A percentile compares a stretch with the other conserved stretches of the same genome.
These are phyloP conservation scores for Bidens hawaiensis DNA, from an alignment of 140 eudicot species.

Conservation along the genomic window DNA sequence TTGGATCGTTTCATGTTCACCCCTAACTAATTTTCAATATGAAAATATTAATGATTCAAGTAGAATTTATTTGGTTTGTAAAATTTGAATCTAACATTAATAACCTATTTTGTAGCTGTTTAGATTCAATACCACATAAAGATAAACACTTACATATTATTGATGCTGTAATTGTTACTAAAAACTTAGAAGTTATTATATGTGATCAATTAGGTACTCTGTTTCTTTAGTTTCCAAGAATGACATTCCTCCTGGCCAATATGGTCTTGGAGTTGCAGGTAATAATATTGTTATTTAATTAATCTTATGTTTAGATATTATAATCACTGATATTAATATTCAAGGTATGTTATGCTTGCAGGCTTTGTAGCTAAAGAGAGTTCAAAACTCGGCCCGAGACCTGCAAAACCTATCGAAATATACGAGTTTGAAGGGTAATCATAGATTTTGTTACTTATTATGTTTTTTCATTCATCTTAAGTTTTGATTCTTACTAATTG, in stretches of 20 bases:
- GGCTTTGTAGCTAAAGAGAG: slow-evolving; percentile 73
- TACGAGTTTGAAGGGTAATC: slow-evolving; percentile 92
- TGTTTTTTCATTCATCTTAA: not conserved
- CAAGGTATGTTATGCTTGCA: slow-evolving; percentile 27
- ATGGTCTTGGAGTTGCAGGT: slow-evolving; percentile 78
- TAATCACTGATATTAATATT: not conserved
- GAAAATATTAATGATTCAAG: not conserved
- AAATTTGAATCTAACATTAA: not conserved
- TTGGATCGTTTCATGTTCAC: too few species aligned
- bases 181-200: not conserved
- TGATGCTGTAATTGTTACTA: slow-evolving; percentile 2
- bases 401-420: slow-evolving; percentile 84
- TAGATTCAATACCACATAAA: not conserved
- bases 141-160: not conserved
- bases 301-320: not conserved
- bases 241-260: slow-evolving; percentile 71
- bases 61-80: not conserved
- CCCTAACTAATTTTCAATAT: too few species aligned
- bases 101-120: not conserved
- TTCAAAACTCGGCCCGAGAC: slow-evolving; percentile 88
- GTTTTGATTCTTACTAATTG: not conserved
- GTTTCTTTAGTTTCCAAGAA: slow-evolving; percentile 74
- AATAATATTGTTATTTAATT: slow-evolving; percentile 2
- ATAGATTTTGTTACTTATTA: not conserved
- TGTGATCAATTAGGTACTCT: slow-evolving; percentile 62